Evolutionary conservation across 169 alveolate species (phyloP).

Genomic region (Plasmodium vivax): DNA sequence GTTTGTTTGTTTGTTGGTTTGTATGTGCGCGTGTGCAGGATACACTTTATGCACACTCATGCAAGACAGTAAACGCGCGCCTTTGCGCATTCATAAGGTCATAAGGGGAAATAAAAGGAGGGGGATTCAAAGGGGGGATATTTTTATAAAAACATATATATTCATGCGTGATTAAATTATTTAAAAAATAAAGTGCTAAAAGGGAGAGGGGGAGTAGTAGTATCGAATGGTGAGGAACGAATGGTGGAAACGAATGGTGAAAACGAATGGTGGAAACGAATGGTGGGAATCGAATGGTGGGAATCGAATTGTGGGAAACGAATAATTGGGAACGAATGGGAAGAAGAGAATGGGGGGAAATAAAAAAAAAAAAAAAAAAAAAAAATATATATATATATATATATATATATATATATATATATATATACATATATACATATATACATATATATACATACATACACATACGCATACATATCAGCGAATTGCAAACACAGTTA

Average conservation of each 20-base stretch:
- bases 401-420: background rate
- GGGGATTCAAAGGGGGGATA: background rate
- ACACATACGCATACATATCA: background rate
- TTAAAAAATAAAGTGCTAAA: background rate
- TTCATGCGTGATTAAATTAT: background rate
- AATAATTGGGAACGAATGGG: background rate
- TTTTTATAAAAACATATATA: background rate
- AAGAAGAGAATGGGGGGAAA: background rate
- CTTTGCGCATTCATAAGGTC: background rate
- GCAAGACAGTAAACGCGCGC: background rate
- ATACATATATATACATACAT: background rate
- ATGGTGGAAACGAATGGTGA: background rate
- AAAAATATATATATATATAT: background rate
- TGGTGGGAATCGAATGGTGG: background rate
- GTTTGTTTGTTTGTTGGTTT: background rate
- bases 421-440: background rate
- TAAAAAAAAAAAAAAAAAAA: background rate
- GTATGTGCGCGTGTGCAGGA: background rate
- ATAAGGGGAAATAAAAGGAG: background rate
- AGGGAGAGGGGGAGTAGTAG: background rate
- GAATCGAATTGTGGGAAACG: background rate
- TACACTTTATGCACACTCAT: background rate
- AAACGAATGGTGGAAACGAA: background rate
- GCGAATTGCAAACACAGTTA: background rate
- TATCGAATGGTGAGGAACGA: background rate